A percentile compares a stretch with the other conserved stretches of the same genome.
Evolutionary conservation across 2,329 filamentous ascomycete species (phyloP).

Genomic region (Ceratocystis albifundus): DNA sequence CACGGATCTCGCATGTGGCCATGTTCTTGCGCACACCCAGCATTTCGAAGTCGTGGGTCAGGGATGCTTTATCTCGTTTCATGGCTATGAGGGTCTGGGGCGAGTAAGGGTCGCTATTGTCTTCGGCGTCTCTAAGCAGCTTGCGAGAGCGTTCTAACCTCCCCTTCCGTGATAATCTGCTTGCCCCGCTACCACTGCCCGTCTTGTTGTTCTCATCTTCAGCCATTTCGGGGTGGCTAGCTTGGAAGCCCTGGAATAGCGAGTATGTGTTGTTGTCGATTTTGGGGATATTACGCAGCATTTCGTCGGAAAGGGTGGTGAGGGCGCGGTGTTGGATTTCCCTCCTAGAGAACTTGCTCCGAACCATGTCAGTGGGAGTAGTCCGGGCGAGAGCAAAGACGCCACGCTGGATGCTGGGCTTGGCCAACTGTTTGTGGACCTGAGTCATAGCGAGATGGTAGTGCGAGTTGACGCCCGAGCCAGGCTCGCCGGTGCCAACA

Average conservation of each 20-base stretch:
- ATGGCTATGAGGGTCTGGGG: conserved; percentile 60
- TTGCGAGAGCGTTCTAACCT: conserved; percentile 61
- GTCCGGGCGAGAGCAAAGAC: conserved; percentile 87
- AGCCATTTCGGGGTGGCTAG: conserved; percentile 60
- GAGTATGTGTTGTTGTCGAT: conserved; percentile 69
- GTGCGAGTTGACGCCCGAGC: conserved; percentile 37
- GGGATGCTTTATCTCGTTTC: conserved; percentile 64
- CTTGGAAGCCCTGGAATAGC: conserved; percentile 92
- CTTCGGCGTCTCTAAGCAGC: conserved; percentile 51
- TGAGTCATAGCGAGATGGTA: conserved; percentile 83
- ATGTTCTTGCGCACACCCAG: conserved; percentile 90
- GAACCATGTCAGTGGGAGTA: conserved; percentile 85
- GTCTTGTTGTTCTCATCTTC: conserved; percentile 38
- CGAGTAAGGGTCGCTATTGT: conserved; percentile 26
- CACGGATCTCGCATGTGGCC: conserved; percentile 88
- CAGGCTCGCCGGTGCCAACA: conserved; percentile 39
- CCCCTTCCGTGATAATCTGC: conserved; percentile 39
- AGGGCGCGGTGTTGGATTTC: conserved; percentile 93
- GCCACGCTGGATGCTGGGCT: conserved; percentile 72
- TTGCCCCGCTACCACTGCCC: conserved; percentile 39
- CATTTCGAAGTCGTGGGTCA: conserved; percentile 83
- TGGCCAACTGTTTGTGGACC: conserved; percentile 77
- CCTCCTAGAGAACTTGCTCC: conserved; percentile 74
- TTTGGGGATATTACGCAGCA: conserved; percentile 80
- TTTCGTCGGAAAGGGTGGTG: conserved; percentile 77